Evolutionary conservation across 345 rosid species (phyloP).

Genomic region (Populus pruinosa): DNA sequence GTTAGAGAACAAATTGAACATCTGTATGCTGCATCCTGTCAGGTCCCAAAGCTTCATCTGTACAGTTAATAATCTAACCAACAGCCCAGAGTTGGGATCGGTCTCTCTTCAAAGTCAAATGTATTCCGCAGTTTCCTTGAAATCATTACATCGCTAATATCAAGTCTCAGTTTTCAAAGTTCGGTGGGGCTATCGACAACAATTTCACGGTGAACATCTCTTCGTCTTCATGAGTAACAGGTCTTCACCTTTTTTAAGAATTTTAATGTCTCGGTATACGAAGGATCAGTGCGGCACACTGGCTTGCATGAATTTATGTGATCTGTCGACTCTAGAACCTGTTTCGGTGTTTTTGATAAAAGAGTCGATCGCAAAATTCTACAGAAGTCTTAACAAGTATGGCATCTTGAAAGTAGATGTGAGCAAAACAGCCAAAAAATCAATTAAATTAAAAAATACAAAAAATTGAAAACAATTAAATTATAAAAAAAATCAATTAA

Average conservation of each 20-base stretch:
- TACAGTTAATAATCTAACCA: background rate
- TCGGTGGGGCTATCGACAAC: background rate
- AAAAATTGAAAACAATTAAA: too few species aligned
- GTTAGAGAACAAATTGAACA: background rate
- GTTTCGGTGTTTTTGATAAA: conserved; percentile 17
- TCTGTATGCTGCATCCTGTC: background rate
- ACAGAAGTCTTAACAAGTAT: background rate
- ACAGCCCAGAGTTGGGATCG: background rate
- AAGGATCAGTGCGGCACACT: conserved; percentile 70
- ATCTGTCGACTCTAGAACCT: conserved; percentile 93
- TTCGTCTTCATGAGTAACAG: conserved; percentile 32
- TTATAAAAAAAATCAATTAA: too few species aligned
- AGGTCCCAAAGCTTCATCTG: background rate
- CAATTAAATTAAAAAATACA: too few species aligned
- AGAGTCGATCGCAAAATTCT: background rate
- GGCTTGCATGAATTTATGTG: conserved; percentile 98
- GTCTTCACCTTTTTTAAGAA: conserved; percentile 63
- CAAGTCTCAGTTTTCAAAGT: background rate
- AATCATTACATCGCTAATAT: too few species aligned
- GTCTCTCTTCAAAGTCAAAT: too few species aligned
- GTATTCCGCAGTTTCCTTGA: background rate
- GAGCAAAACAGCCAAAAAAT: too few species aligned
- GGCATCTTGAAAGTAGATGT: too few species aligned
- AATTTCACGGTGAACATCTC: conserved; percentile 3
- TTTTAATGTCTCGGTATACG: conserved; percentile 64